Evolutionary conservation across 345 rosid species (phyloP), one percentile per base, ranked within the genome.

Genomic region (Aurinia saxatilis): DNA sequence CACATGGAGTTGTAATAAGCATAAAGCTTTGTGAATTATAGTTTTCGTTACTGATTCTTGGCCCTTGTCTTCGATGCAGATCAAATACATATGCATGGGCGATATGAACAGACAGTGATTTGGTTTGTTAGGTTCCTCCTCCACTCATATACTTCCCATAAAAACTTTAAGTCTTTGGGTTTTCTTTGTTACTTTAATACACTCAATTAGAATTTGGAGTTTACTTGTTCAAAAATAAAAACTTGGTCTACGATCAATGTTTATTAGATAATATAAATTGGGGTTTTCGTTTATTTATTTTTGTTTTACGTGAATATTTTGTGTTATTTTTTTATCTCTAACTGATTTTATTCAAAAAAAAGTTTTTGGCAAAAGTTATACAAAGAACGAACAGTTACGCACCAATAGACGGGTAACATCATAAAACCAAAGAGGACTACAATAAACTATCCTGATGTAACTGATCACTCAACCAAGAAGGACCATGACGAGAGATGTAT

Each of bases 1-100:
- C 53, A 34, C 54, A 45, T 66, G 19, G 36, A 35, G 14, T 53
- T 23, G 8, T 53, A 64, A 53, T 31, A 35, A 27, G 6, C 34
- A 13, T 33, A 29, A 58, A 57, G 21, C 19, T 17, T 10, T 57
- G 29, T 33, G 11, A 67, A 49, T 39, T 18, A 29, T 34, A 34
- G 6, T 36, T 66, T 29, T 19, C 10, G 44, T 9, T 50, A 14
- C 19, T 50, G 54, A 60, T 3, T 36, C 13, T 49, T 37, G 47
- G 47, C 45, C 13, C 60, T 42, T 59, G 45, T 18, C 37, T 54
- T 65, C 30, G 51, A 40, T 60, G 72, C 95, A 89, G 97, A 47
- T 81, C 53, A 90, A 87, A 65, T 85, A 90, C 59, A 68, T 93
- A 34, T 90, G 97, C 85, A 48, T 90, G 61, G 99, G 96, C 39